These are phyloP conservation scores for Hymenoscyphus fructigenus DNA, from an alignment of 2,329 filamentous ascomycete genomes.

Conservation along the genomic window DNA sequence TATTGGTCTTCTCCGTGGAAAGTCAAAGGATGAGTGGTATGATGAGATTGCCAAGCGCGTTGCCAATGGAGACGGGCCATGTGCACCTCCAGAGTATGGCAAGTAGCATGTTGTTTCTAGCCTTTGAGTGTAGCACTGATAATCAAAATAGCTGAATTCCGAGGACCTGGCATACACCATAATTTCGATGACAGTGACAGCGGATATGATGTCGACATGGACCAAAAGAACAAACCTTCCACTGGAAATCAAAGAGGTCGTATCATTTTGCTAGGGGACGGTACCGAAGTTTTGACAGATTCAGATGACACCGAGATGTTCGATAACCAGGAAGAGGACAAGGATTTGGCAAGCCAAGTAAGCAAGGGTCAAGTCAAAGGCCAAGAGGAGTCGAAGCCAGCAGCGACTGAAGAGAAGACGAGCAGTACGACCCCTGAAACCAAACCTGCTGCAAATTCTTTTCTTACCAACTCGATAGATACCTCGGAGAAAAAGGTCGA, in stretches of 20 bases:
- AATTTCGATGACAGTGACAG: slow-evolving; percentile 79
- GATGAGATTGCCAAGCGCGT: slow-evolving; percentile 92
- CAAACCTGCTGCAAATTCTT: slow-evolving; percentile 24
- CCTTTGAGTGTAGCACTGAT: slow-evolving; percentile 28
- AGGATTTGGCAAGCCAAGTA: slow-evolving; percentile 82
- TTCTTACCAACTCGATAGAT: slow-evolving; percentile 18
- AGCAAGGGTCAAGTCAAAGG: slow-evolving; percentile 54
- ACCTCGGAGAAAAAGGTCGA: slow-evolving; percentile 19
- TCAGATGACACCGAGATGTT: slow-evolving; percentile 92
- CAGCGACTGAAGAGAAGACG: slow-evolving; percentile 19
- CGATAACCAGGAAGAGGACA: slow-evolving; percentile 81
- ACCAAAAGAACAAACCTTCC: slow-evolving; percentile 62
- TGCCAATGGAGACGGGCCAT: slow-evolving; percentile 94
- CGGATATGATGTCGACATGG: slow-evolving; percentile 73
- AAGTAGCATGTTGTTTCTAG: slow-evolving; percentile 40
- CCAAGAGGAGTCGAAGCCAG: slow-evolving; percentile 11
- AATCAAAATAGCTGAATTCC: slow-evolving; percentile 69
- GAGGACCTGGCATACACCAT: slow-evolving; percentile 77
- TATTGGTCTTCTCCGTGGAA: slow-evolving; percentile 84
- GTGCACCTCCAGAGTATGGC: slow-evolving; percentile 99
- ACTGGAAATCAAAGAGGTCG: slow-evolving; percentile 73
- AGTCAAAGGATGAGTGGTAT: slow-evolving; percentile 97
- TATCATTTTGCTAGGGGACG: slow-evolving; percentile 93
- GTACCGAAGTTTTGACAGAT: slow-evolving; percentile 87
- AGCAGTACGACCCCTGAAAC: slow-evolving; percentile 26